Percentiles rank a stretch among this genome's conserved stretches.
These are phyloP conservation scores for Saccharomycopsis babjevae DNA, from an alignment of 805 yeast species.

Conservation along the genomic window DNA sequence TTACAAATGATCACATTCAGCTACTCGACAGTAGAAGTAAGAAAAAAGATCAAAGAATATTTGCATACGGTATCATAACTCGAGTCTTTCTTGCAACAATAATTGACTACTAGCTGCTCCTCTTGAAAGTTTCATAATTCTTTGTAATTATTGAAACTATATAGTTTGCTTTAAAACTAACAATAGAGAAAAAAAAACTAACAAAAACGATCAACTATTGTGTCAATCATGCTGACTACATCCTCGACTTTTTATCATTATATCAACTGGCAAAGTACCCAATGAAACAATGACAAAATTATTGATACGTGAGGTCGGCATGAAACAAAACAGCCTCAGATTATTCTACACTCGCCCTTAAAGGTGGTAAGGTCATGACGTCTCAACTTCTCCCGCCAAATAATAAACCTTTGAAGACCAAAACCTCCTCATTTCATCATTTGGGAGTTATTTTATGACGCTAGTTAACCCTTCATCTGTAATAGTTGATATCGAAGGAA, in stretches of 20 bases:
- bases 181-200: neutral
- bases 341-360: conserved; percentile 11
- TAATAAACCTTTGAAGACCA: neutral
- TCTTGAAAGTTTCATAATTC: no score
- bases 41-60: no score
- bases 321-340: conserved; percentile 17
- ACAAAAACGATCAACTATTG: neutral
- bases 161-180: no score
- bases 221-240: neutral
- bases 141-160: no score
- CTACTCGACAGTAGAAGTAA: no score
- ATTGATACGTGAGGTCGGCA: neutral
- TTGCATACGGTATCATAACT: no score
- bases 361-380: conserved; percentile 18
- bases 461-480: conserved; percentile 17
- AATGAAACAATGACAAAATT: neutral
- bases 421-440: neutral
- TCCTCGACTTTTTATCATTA: neutral
- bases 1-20: no score
- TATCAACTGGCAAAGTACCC: neutral
- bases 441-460: neutral
- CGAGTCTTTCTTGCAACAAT: no score
- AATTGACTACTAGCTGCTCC: no score
- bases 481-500: conserved; percentile 16
- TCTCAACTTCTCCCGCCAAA: conserved; percentile 16